A percentile compares a stretch with the other conserved stretches of the same genome.
Conservation (phyloP, 73 alveolate genomes). For the Paramecium octaurelia region DNA sequence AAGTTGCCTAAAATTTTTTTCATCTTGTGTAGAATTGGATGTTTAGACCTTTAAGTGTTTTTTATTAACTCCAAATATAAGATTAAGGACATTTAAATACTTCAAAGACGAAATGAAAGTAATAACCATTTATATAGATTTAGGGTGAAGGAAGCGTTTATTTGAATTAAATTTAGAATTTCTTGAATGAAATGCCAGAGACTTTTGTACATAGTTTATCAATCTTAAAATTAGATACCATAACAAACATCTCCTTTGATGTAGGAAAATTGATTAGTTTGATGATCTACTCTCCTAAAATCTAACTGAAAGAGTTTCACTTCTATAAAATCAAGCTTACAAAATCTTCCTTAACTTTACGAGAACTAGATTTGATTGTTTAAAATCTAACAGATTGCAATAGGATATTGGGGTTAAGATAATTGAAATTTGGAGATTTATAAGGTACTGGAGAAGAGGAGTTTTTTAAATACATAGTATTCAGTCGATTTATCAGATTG, state of each 20-base stretch:
- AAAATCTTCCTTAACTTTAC: neutral
- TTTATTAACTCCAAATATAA: neutral
- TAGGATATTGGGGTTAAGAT: neutral
- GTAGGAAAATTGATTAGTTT: neutral
- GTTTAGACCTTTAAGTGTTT: neutral
- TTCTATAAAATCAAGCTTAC: neutral
- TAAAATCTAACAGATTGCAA: neutral
- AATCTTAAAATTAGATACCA: neutral
- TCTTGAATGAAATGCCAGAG: neutral
- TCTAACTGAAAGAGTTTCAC: neutral
- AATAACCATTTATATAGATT: neutral
- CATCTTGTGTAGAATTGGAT: neutral
- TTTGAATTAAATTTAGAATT: neutral
- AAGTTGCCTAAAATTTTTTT: neutral
- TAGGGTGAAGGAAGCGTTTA: constrained; percentile 7
- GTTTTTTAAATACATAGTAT: neutral
- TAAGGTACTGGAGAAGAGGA: neutral
- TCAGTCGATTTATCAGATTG: neutral
- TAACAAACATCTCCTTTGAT: neutral
- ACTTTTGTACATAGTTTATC: neutral
- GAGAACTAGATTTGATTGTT: neutral
- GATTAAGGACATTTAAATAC: neutral
- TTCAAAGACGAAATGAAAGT: neutral
- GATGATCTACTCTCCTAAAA: neutral
- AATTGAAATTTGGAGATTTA: constrained; percentile 18